phyloP scores from a whole-genome alignment of 352 stramenopile genomes.

The Aphanomyces euteiches region DNA sequence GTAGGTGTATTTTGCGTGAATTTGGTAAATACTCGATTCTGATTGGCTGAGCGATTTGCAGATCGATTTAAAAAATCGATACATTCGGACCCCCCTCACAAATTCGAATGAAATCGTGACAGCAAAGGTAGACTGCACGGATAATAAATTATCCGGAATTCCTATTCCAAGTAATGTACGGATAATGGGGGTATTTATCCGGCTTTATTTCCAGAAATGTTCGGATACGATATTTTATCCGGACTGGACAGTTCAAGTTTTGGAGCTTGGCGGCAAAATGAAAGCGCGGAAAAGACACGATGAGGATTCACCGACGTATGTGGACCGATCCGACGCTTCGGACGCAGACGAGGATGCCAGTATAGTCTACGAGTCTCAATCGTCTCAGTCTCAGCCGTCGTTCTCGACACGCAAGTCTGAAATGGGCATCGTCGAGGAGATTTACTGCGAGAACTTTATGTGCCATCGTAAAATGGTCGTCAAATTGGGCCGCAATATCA shows the following conservation, averaged over 20 bases:
- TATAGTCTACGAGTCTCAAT: not conserved
- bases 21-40: too few relatives aligned
- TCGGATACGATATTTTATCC: not conserved
- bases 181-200: not conserved
- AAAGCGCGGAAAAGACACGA: constrained; percentile 18
- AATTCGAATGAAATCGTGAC: too few relatives aligned
- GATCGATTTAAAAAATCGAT: too few relatives aligned
- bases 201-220: not conserved
- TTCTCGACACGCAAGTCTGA: constrained; percentile 38
- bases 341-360: not conserved
- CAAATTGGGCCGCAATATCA: constrained; percentile 73
- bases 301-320: constrained; percentile 2
- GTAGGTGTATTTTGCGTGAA: too few relatives aligned
- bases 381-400: not conserved
- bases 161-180: not conserved
- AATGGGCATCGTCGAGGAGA: constrained; percentile 92
- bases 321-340: not conserved
- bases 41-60: too few relatives aligned
- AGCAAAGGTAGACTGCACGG: too few relatives aligned
- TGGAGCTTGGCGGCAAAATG: constrained; percentile 14
- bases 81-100: too few relatives aligned
- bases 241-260: not conserved
- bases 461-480: constrained; percentile 93
- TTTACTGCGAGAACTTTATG: constrained; percentile 99
- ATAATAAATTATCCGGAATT: not conserved